Base-by-base conservation (phyloP, 2,329 filamentous ascomycete genomes). In the Pseudocercospora vitis region DNA sequence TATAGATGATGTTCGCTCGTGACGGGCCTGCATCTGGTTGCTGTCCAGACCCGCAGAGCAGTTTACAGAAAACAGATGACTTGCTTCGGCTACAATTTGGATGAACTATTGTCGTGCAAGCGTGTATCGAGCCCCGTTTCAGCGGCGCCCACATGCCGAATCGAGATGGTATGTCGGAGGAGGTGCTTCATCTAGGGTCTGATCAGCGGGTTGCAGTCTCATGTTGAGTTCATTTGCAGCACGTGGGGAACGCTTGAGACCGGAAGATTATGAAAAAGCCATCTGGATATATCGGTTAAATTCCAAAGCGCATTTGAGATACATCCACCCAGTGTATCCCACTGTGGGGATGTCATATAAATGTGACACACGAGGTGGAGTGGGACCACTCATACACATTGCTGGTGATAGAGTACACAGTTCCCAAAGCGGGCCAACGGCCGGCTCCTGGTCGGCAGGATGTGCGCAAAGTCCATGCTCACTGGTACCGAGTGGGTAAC, bases 101-200 rank as follows among this genome's bases (percentile, higher is more conserved):
- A 32, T 46, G 23, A 26, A 26, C 14, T 31, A 14, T 14, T 4
- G 42, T 26, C 42, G 42, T 26, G 14, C 24, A 46, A 32, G 24
- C 42, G 42, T 29, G 24, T 26, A 18, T 46, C 19, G 7, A 7
- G 7, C 26, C 14, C 29, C 45, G 45, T 48, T 33, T 35, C 45
- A 48, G 7, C 23, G 29, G 24, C 12, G 3, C 29, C 24, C 24
- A 31, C 23, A 45, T 55, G 52, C 45, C 18, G 48, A 45, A 45
- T 14, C 42, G 42, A 45, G 23, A 29, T 45, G 40, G 40, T n/a
- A 23, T 26, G 16, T 16, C 40, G 40, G 40, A 45, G 40, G n/a
- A 45, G 21, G 16, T 45, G 23, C 40, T 45, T 6, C 14, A 23
- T 45, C 28, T 23, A 12, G 40, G 24, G 23, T 6, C 40, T 18